A percentile compares a stretch with the other conserved stretches of the same genome.
Conservation (phyloP, 75 land plant genomes). For the Pinus taeda region DNA sequence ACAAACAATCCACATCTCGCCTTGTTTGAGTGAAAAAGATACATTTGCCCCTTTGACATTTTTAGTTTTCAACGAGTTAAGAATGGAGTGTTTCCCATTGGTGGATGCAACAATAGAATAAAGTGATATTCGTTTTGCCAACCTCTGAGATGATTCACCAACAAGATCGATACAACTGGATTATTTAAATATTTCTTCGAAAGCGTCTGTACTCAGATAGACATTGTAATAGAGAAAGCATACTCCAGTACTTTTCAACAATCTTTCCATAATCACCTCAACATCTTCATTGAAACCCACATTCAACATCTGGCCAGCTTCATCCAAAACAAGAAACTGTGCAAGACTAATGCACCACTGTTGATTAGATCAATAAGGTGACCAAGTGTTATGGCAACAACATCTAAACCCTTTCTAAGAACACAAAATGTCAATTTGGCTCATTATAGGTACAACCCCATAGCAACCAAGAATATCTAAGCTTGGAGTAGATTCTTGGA, state of each 20-base stretch:
- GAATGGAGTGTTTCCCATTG: slow-evolving; percentile 59
- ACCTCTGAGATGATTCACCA: slow-evolving; percentile 81
- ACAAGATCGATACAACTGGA: slow-evolving; percentile 77
- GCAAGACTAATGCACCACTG: slow-evolving; percentile 54
- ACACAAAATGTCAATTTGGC: slow-evolving; percentile 41
- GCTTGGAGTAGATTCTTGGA: not conserved
- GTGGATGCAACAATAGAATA: slow-evolving; percentile 48
- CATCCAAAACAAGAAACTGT: slow-evolving; percentile 49
- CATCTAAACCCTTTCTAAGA: slow-evolving; percentile 72
- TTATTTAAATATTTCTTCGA: slow-evolving; percentile 46
- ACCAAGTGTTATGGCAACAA: slow-evolving; percentile 88
- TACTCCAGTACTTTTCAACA: slow-evolving; percentile 50
- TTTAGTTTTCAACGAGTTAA: slow-evolving; percentile 69
- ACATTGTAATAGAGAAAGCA: slow-evolving; percentile 91
- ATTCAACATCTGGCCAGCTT: slow-evolving; percentile 81
- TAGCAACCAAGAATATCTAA: slow-evolving; percentile 78
- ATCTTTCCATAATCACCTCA: slow-evolving; percentile 48
- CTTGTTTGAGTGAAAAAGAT: slow-evolving; percentile 95
- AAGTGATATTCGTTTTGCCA: slow-evolving; percentile 85
- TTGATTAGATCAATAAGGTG: slow-evolving; percentile 73
- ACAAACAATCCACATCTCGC: slow-evolving; percentile 80
- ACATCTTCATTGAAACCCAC: slow-evolving; percentile 83
- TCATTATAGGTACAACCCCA: slow-evolving; percentile 69
- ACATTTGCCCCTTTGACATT: slow-evolving; percentile 86
- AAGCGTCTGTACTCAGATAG: slow-evolving; percentile 52